Conservation (phyloP, 2,329 filamentous ascomycete genomes). For the Amauroascus verrucosus region DNA sequence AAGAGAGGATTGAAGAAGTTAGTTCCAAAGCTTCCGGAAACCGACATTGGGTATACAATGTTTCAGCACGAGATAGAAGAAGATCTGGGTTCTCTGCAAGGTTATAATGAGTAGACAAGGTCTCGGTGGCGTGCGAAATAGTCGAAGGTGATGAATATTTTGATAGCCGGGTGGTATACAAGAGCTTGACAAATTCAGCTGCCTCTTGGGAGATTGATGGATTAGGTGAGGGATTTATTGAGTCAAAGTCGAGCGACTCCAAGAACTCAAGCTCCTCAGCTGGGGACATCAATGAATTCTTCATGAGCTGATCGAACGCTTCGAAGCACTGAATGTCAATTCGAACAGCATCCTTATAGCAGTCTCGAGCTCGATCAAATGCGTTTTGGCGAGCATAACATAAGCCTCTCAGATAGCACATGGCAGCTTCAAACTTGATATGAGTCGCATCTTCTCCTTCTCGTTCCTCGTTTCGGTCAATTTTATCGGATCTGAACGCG, state of each 20-base stretch:
- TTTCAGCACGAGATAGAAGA: constrained; percentile 76
- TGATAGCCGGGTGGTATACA: constrained; percentile 89
- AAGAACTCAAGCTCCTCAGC: constrained; percentile 85
- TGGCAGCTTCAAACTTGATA: constrained; percentile 83
- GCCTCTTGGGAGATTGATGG: constrained; percentile 67
- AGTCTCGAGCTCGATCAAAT: constrained; percentile 93
- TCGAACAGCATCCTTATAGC: constrained; percentile 92
- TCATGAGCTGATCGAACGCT: constrained; percentile 95
- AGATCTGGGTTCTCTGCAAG: constrained; percentile 80
- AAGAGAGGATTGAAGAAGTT: constrained; percentile 69
- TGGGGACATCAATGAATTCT: constrained; percentile 82
- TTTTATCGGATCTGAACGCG: constrained; percentile 39
- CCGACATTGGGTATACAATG: constrained; percentile 87
- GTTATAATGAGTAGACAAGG: constrained; percentile 85
- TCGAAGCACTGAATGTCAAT: constrained; percentile 98
- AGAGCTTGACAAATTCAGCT: constrained; percentile 85
- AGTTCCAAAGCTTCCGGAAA: constrained; percentile 79
- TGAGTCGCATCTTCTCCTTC: constrained; percentile 61
- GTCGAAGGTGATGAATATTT: constrained; percentile 84
- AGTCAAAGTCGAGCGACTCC: constrained; percentile 80
- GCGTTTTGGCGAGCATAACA: constrained; percentile 97
- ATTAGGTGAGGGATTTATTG: constrained; percentile 54
- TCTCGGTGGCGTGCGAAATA: constrained; percentile 78
- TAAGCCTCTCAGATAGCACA: constrained; percentile 89
- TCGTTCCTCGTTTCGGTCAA: constrained; percentile 50